phyloP scores from a whole-genome alignment of 495 filamentous ascomycete genomes.

The Bacidia rubella region DNA sequence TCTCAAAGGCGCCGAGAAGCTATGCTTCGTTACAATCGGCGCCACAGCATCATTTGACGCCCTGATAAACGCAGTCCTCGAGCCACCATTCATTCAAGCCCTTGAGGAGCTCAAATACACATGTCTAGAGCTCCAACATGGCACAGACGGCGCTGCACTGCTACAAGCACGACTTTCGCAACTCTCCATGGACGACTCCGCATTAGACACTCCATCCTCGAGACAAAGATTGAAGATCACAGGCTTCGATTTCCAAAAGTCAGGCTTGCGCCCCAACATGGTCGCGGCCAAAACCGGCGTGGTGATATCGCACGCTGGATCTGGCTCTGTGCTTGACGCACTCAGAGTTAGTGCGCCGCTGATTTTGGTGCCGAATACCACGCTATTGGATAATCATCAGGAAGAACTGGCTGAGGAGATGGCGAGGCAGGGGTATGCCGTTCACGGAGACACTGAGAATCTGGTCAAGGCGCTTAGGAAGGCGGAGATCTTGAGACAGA shows the following conservation, averaged over 20 bases:
- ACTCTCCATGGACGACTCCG: conserved; percentile 10
- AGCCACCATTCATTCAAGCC: conserved; percentile 42
- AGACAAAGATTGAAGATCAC: conserved; percentile 36
- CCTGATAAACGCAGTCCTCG: conserved; percentile 54
- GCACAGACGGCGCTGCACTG: conserved; percentile 39
- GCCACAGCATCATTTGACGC: conserved; percentile 73
- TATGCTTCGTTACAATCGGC: conserved; percentile 76
- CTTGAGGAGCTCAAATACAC: conserved; percentile 45
- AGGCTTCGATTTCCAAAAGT: conserved; percentile 51
- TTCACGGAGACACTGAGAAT: conserved; percentile 50
- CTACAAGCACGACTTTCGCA: conserved; percentile 27
- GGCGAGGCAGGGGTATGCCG: conserved; percentile 51
- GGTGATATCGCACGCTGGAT: conserved; percentile 84
- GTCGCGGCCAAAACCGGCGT: conserved; percentile 42
- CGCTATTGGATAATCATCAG: conserved; percentile 84
- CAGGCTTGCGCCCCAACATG: conserved; percentile 46
- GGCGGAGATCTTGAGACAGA: conserved; percentile 29
- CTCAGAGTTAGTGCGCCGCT: conserved; percentile 52
- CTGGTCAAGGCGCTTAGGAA: conserved; percentile 30
- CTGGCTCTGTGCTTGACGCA: conserved; percentile 77
- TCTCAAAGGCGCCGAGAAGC: conserved; percentile 18
- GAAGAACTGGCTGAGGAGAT: conserved; percentile 68
- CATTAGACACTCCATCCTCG: not conserved
- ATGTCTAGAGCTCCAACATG: conserved; percentile 62
- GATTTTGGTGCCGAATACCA: conserved; percentile 75